phyloP scores from a whole-genome alignment of 164 flowering plant species.

The Santalum album region DNA sequence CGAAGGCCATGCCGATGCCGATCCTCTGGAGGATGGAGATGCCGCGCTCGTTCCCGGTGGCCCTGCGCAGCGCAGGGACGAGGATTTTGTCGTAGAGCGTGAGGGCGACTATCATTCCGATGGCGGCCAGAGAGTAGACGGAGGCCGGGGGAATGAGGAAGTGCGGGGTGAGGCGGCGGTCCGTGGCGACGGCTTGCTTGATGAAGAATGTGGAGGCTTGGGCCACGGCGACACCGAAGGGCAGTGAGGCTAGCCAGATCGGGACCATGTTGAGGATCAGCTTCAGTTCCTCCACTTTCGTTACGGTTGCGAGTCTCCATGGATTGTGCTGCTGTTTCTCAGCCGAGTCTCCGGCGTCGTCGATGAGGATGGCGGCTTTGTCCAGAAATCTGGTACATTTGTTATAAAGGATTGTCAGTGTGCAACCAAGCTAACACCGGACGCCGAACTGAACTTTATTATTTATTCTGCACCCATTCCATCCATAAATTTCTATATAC shows the following conservation, averaged over 20 bases:
- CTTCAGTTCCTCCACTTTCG: conserved; percentile 67
- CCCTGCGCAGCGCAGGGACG: conserved; percentile 42
- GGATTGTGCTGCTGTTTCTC: conserved; percentile 5
- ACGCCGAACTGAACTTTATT: too few relatives aligned
- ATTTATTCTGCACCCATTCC: too few relatives aligned
- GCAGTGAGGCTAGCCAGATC: conserved; percentile 45
- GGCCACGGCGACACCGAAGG: conserved; percentile 47
- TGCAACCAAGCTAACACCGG: too few relatives aligned
- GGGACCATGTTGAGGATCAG: conserved; percentile 53
- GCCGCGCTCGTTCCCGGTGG: conserved; percentile 53
- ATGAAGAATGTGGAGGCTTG: conserved; percentile 69
- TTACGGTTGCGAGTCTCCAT: conserved; percentile 40
- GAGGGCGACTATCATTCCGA: conserved; percentile 41
- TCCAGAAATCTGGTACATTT: conserved; percentile 16
- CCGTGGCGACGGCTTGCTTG: conserved; percentile 55
- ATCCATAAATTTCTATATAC: too few relatives aligned
- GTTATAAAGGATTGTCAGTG: too few relatives aligned
- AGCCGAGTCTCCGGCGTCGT: background rate
- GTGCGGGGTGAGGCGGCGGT: conserved; percentile 23
- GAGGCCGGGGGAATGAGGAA: conserved; percentile 61
- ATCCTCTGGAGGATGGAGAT: conserved; percentile 56
- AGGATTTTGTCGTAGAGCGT: conserved; percentile 45
- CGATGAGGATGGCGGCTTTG: conserved; percentile 25
- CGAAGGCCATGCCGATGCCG: conserved; percentile 52
- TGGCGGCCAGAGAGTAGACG: conserved; percentile 29